Evolutionary conservation across 2,329 filamentous ascomycete genomes (phyloP).

Genomic region (Cladophialophora yegresii): DNA sequence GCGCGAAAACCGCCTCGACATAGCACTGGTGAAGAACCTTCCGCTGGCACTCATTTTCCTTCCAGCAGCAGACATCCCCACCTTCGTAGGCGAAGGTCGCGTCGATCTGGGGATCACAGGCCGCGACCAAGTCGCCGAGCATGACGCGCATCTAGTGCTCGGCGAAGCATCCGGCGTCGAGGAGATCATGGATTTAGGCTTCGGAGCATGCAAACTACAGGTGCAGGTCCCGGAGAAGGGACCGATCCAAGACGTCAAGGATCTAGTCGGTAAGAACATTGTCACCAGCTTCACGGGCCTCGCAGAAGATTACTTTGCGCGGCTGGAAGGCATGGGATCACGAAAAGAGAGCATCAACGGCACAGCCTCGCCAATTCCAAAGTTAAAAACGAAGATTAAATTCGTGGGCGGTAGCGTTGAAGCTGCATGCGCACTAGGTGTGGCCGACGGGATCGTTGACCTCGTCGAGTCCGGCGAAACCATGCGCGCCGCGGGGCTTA

Average conservation of each 20-base stretch:
- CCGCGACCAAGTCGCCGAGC: slow-evolving; percentile 86
- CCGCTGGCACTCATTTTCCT: slow-evolving; percentile 95
- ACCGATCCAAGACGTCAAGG: slow-evolving; percentile 64
- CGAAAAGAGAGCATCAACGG: slow-evolving; percentile 42
- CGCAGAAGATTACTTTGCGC: slow-evolving; percentile 78
- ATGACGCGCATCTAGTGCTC: slow-evolving; percentile 62
- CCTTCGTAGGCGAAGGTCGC: slow-evolving; percentile 91
- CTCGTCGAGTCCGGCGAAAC: slow-evolving; percentile 98
- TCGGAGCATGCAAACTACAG: slow-evolving; percentile 88
- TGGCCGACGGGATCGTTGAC: slow-evolving; percentile 96
- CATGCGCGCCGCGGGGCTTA: slow-evolving; percentile 92
- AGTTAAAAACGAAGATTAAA: slow-evolving; percentile 82
- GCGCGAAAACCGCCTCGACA: slow-evolving; percentile 91
- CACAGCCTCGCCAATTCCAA: slow-evolving; percentile 46
- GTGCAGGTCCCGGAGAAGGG: slow-evolving; percentile 96
- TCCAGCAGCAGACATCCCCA: slow-evolving; percentile 94
- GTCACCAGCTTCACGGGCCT: slow-evolving; percentile 93
- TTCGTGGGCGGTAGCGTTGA: slow-evolving; percentile 96
- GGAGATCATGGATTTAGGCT: slow-evolving; percentile 85
- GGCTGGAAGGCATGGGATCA: slow-evolving; percentile 61
- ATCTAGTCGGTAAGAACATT: slow-evolving; percentile 88
- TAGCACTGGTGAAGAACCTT: slow-evolving; percentile 95
- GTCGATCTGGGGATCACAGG: slow-evolving; percentile 96
- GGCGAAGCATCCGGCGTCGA: slow-evolving; percentile 64
- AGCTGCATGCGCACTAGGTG: slow-evolving; percentile 90